These are phyloP conservation scores for Leptomonas seymouri DNA, from an alignment of 208 protist genomes.

Conservation along the genomic window DNA sequence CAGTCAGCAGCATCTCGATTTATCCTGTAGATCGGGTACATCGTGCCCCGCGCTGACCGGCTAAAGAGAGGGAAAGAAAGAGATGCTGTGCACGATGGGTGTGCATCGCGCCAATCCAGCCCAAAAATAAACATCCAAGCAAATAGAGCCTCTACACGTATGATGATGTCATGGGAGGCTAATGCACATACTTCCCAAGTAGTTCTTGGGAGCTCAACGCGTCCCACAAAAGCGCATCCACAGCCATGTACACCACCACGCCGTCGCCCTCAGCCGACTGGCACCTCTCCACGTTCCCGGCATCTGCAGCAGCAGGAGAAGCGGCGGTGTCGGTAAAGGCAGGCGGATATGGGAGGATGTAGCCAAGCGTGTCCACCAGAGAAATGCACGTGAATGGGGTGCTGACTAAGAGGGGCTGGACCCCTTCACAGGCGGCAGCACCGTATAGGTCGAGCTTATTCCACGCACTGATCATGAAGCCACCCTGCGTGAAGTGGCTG, in stretches of 20 bases:
- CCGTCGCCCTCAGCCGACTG: neutral
- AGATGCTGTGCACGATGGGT: neutral
- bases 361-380: constrained; percentile 32
- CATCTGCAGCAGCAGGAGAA: neutral
- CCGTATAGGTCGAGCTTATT: constrained; percentile 36
- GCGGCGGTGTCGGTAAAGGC: neutral
- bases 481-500: constrained; percentile 13
- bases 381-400: constrained; percentile 36
- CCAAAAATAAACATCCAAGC: constrained; percentile 8
- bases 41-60: too few species aligned
- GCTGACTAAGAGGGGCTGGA: constrained; percentile 20
- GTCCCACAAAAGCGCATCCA: constrained; percentile 15
- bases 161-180: neutral
- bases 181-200: constrained; percentile 15
- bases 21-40: too few species aligned
- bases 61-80: constrained; percentile 1
- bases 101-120: too few species aligned
- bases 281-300: too few species aligned
- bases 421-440: constrained; percentile 13
- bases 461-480: constrained; percentile 38
- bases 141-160: too few species aligned
- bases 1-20: too few species aligned
- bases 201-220: constrained; percentile 7
- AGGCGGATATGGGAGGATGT: constrained; percentile 24
- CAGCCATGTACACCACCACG: constrained; percentile 20